Evolutionary conservation across 352 stramenopile species (phyloP).

Genomic region (Pythium folliculosum): DNA sequence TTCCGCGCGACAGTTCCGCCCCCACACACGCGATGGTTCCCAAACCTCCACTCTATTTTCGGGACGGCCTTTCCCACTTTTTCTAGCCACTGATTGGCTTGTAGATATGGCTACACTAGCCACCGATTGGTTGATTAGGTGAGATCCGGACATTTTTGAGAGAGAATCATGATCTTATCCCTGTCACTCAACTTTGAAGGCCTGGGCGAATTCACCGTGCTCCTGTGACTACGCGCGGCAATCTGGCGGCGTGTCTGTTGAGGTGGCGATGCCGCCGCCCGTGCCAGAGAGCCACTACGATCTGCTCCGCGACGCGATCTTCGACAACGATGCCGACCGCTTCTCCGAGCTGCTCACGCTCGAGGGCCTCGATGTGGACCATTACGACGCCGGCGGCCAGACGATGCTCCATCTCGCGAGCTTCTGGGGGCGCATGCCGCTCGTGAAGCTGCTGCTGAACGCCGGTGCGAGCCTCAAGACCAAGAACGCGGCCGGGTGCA

Average conservation of each 20-base stretch:
- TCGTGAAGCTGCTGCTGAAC: constrained; percentile 63
- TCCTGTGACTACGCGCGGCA: too few species aligned
- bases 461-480: constrained; percentile 64
- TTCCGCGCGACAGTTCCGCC: background rate
- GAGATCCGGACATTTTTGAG: background rate
- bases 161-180: background rate
- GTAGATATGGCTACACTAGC: background rate
- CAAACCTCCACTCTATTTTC: constrained; percentile 14
- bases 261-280: background rate
- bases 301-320: constrained; percentile 70
- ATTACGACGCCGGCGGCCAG: constrained; percentile 73
- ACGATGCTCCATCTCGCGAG: constrained; percentile 73
- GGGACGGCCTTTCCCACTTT: background rate
- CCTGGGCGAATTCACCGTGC: background rate
- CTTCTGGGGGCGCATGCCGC: constrained; percentile 71
- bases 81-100: constrained; percentile 6
- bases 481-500: constrained; percentile 73
- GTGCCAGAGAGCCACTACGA: constrained; percentile 56
- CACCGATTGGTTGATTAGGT: background rate
- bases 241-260: background rate
- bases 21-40: background rate
- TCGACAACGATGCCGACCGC: constrained; percentile 56
- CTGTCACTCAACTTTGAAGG: background rate
- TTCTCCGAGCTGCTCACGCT: constrained; percentile 44
- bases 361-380: constrained; percentile 56